Base-by-base conservation (phyloP, 208 protist genomes). In the Leptomonas pyrrhocoris region DNA sequence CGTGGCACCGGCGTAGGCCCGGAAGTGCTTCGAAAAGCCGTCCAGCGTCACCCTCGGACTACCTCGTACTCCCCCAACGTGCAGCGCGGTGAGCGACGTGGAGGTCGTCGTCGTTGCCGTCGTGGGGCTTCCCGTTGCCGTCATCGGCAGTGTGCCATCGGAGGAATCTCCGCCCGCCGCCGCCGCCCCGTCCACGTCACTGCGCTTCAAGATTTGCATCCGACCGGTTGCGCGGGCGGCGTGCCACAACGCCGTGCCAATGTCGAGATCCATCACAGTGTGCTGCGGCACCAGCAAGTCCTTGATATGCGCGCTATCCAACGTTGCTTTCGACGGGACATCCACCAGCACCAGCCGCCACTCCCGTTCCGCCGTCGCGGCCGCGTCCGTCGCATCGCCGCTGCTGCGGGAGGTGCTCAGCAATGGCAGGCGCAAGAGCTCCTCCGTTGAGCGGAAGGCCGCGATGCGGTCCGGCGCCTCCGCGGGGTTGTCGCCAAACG, bases 241-340 rank as follows among this genome's bases (percentile, higher is more conserved):
- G 77, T 98, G 88, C 96, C 96, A 99, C 12, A 99, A 79, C 48
- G 96, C 97, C 0, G 90, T 92, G 56, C 93, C 97, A 66, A 99
- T 98, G 80, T 98, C 98, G 28, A 98, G 65, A 69, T 99, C 98
- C 92, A 99, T 98, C 3, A 98, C 90, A 28, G 93, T 97, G 66
- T 80, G 54, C 34, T 83, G 62, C 23, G 97, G 97, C 46, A 59
- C 73, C 16, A 98, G 72, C 18, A 98, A 74, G 31, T 79, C 73
- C 19, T 83, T 79, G 19, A 98, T 79, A 53, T 79, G 76, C 34
- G 72, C 40, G 5, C 78, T 85, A 43, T 79, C 51, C 28, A 67
- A 65, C 2, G 78, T 62, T 4, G 49, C 30, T 45, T 84, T 69
- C 2, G 75, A 45, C 16, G 85, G 80, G 2, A 97, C 84, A 74